These are phyloP conservation scores for Cordyceps militaris DNA, from an alignment of 2,329 filamentous ascomycete genomes.

Conservation along the genomic window DNA sequence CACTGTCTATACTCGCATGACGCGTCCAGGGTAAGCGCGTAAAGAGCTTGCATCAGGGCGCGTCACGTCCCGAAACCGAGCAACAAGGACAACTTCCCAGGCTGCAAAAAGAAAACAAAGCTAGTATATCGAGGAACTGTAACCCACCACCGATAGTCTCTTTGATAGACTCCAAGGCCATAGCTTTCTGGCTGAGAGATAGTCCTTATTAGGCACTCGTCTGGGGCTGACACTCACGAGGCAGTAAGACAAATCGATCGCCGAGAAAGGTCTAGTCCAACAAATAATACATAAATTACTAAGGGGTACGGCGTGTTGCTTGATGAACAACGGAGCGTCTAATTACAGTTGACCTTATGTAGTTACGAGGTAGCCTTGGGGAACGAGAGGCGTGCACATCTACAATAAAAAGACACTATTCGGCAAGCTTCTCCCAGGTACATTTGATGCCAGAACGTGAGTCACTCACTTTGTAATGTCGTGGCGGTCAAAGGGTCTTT, in stretches of 20 bases:
- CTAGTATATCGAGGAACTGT: too few relatives aligned
- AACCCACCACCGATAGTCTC: not conserved
- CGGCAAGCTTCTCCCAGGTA: not conserved
- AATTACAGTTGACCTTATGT: too few relatives aligned
- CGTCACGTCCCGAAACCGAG: not conserved
- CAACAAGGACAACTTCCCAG: too few relatives aligned
- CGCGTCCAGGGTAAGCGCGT: conserved; percentile 1
- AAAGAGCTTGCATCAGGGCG: not conserved
- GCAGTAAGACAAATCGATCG: not conserved
- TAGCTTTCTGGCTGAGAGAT: not conserved
- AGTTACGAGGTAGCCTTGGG: too few relatives aligned
- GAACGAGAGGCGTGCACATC: not conserved
- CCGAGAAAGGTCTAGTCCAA: not conserved
- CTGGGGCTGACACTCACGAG: not conserved
- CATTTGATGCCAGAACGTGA: not conserved
- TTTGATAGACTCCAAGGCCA: not conserved
- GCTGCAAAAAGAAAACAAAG: too few relatives aligned
- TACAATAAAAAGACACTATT: not conserved
- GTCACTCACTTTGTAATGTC: not conserved
- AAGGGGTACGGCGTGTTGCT: not conserved
- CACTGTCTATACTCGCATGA: not conserved
- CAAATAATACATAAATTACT: not conserved
- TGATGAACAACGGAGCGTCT: not conserved
- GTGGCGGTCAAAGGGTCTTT: not conserved
- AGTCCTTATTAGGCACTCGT: not conserved